phyloP scores from a whole-genome alignment of 257 asterid genomes.

The Scutellaria galericulata region DNA sequence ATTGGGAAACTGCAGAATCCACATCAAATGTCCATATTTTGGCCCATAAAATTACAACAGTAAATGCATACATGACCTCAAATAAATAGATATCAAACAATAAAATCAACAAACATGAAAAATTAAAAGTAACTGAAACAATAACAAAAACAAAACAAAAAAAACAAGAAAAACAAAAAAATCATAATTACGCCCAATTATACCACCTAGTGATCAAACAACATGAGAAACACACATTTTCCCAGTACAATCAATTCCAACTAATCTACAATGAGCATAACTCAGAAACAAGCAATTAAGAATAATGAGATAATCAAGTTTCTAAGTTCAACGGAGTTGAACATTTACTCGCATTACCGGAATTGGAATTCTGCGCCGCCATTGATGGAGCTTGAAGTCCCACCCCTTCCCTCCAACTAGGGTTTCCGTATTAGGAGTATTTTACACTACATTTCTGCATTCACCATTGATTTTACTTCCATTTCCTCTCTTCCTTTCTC shows the following conservation, averaged over 20 bases:
- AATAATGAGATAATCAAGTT: background rate
- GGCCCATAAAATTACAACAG: too few species aligned
- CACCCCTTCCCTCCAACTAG: conserved; percentile 21
- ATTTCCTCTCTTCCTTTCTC: conserved; percentile 18
- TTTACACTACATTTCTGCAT: background rate
- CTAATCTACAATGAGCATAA: background rate
- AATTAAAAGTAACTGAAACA: too few species aligned
- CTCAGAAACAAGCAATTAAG: background rate
- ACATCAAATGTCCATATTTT: too few species aligned
- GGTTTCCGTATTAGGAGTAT: conserved; percentile 24
- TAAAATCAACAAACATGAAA: background rate
- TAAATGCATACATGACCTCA: background rate
- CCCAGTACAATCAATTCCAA: background rate
- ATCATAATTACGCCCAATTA: conserved; percentile 4
- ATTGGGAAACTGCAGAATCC: background rate
- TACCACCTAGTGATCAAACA: background rate
- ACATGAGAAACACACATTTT: background rate
- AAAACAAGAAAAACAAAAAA: too few species aligned
- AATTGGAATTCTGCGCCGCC: conserved; percentile 34
- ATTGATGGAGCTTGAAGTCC: conserved; percentile 27
- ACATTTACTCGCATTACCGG: conserved; percentile 37
- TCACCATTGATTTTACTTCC: conserved; percentile 8
- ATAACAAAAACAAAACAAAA: background rate
- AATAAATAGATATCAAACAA: background rate
- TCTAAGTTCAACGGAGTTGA: background rate